phyloP scores from a whole-genome alignment of 495 filamentous ascomycete genomes.

The Jackrogersella multiformis region DNA sequence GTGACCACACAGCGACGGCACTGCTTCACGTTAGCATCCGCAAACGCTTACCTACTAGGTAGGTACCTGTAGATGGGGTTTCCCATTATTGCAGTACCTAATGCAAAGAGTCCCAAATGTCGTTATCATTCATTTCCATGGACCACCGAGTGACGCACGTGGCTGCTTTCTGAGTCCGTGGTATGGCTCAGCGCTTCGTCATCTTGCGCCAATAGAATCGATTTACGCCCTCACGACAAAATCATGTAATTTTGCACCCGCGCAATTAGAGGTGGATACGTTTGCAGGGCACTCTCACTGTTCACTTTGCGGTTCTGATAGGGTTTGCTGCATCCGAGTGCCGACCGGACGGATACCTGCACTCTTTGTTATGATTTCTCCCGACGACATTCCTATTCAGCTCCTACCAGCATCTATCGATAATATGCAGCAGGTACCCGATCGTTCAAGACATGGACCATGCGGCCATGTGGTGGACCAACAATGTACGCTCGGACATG shows the following conservation, averaged over 20 bases:
- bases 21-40: background rate
- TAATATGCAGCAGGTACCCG: slow-evolving; percentile 24
- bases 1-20: slow-evolving; percentile 9
- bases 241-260: slow-evolving; percentile 18
- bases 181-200: slow-evolving; percentile 16
- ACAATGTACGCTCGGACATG: background rate
- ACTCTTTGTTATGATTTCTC: background rate
- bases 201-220: slow-evolving; percentile 24
- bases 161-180: slow-evolving; percentile 22
- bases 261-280: background rate
- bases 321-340: slow-evolving; percentile 41
- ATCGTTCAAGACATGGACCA: background rate
- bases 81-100: background rate
- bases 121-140: slow-evolving; percentile 18
- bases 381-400: background rate
- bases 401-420: background rate
- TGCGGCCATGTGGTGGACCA: background rate
- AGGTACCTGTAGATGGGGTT: slow-evolving; percentile 4
- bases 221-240: slow-evolving; percentile 18
- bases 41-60: slow-evolving; percentile 28
- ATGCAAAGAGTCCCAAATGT: slow-evolving; percentile 1
- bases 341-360: slow-evolving; percentile 18
- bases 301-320: slow-evolving; percentile 32
- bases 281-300: slow-evolving; percentile 4
- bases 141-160: slow-evolving; percentile 29